Base-by-base conservation (phyloP, 2,329 filamentous ascomycete genomes). In the Fusarium irregulare region DNA sequence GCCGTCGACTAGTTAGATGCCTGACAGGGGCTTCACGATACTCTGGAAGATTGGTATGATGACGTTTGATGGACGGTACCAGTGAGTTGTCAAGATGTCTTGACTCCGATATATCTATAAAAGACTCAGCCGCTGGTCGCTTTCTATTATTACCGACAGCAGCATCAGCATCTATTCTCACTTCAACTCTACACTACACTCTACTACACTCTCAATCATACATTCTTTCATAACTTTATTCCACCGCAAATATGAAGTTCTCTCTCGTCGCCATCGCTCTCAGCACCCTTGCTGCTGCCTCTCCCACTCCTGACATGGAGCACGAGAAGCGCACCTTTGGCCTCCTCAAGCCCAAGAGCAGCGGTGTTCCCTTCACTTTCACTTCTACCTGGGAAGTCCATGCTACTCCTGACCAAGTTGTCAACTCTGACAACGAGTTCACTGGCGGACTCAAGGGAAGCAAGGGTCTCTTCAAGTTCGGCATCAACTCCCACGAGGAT, bases 331-430 rank as follows among this genome's bases (percentile, higher is more conserved):
- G 66, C 14, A 16, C 41, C 30, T 61, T 75, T 10, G 62, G 62
- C 20, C 66, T 71, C 20, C 50, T 72, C 9, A 70, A 72, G 65
- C 68, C 64, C 25, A 65, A 57, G 57, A 48, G 56, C 27, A 54
- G 37, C 28, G 55, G 41, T 32, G 30, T 63, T 21, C 77, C 77
- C 4, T 80, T 80, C 64, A 51, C 61, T 65, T 88, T 86, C 78
- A 86, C 85, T 60, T 84, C 82, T 20, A 83, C 80, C 60, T 87
- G 82, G 78, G 70, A 80, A 42, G 77, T 87, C 60, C 75, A 80
- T 45, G 85, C 86, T 18, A 83, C 78, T 6, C 85, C 85, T 2
- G 79, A 84, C 44, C 79, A 87, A 70, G 85, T 87, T 61, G 82
- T 86, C 68, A 79, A 84, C 66, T 76, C 75, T 48, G 80, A 79